Evolutionary conservation across 352 stramenopile species (phyloP), one percentile per base, ranked within the genome.

Genomic region (Globisporangium yorkense): DNA sequence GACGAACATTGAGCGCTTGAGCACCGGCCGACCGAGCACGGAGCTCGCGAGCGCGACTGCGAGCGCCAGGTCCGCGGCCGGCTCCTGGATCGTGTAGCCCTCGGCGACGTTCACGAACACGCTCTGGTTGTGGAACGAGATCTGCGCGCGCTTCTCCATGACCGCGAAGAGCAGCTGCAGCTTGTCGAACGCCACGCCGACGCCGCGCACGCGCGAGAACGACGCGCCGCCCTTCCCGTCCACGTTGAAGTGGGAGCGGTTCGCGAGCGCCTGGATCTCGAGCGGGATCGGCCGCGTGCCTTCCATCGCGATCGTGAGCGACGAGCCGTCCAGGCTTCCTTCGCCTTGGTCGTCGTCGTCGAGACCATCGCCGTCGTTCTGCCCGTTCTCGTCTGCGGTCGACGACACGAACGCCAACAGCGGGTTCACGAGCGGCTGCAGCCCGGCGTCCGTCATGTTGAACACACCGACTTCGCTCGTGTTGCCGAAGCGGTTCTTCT

Each of bases 401-500:
- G 74, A 65, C 12, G 79, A 84, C 7, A 98, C 72, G 54, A 95
- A 96, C 16, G 86, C 82, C 46, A 88, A 57, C 13, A 92, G 71
- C 13, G 85, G 87, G 51, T 95, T 94, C 20, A 68, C 61, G 31
- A 97, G 67, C 54, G 89, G 82, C 40, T 80, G 68, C 3, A 97
- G 65, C 9, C 89, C 90, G 40, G 71, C 69, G 54, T 94, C 84
- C 13, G 75, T 93, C 92, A 99, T 98, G 62, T 89, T 84, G 63
- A 98, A 98, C 27, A 99, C 89, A 12, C 94, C 96, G n/a, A 98
- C 92, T 65, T 98, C 94, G 59, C 94, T 95, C 9, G 88, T 97
- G 29, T 89, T 96, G 41, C 96, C 96, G 63, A 99, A 99, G 16
- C 94, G 89, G 80, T 98, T 98, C 66, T 99, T 99, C 21, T 92